Evolutionary conservation across 106 monocot genomes (phyloP).

Genomic region (Gastrodia elata): DNA sequence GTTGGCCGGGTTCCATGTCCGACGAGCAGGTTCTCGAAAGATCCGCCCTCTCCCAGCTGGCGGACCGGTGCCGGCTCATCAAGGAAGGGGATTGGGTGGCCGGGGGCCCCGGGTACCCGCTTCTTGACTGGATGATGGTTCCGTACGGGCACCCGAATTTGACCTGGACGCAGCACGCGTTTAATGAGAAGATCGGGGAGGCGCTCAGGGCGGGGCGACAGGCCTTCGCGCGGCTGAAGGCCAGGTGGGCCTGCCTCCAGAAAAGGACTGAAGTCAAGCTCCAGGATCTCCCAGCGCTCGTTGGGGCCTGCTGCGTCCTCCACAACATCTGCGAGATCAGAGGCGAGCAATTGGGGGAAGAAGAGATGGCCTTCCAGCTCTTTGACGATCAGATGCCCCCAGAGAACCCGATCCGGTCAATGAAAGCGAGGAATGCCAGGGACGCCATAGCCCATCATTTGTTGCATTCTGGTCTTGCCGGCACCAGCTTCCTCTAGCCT

Average conservation of each 20-base stretch:
- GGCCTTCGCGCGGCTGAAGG: slow-evolving; percentile 65
- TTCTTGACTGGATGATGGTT: slow-evolving; percentile 78
- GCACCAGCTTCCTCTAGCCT: slow-evolving; percentile 35
- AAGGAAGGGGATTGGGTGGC: slow-evolving; percentile 42
- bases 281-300: slow-evolving; percentile 61
- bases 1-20: slow-evolving; percentile 64
- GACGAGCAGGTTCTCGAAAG: slow-evolving; percentile 70
- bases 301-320: slow-evolving; percentile 84
- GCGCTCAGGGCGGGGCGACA: slow-evolving; percentile 41
- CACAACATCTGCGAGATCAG: slow-evolving; percentile 85
- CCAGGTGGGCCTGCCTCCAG: slow-evolving; percentile 88
- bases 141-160: slow-evolving; percentile 74
- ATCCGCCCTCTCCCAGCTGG: slow-evolving; percentile 46
- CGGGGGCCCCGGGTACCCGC: slow-evolving; percentile 55
- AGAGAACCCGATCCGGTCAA: slow-evolving; percentile 51
- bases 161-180: slow-evolving; percentile 90
- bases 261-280: slow-evolving; percentile 90
- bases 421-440: slow-evolving; percentile 34
- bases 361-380: slow-evolving; percentile 29
- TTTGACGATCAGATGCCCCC: slow-evolving; percentile 67
- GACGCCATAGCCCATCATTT: slow-evolving; percentile 76
- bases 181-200: slow-evolving; percentile 70
- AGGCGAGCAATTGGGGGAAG: slow-evolving; percentile 45
- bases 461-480: slow-evolving; percentile 54
- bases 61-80: slow-evolving; percentile 14